These are phyloP conservation scores for Dactylellina sp. DNA, from an alignment of 2,329 filamentous ascomycete genomes.

Conservation along the genomic window DNA sequence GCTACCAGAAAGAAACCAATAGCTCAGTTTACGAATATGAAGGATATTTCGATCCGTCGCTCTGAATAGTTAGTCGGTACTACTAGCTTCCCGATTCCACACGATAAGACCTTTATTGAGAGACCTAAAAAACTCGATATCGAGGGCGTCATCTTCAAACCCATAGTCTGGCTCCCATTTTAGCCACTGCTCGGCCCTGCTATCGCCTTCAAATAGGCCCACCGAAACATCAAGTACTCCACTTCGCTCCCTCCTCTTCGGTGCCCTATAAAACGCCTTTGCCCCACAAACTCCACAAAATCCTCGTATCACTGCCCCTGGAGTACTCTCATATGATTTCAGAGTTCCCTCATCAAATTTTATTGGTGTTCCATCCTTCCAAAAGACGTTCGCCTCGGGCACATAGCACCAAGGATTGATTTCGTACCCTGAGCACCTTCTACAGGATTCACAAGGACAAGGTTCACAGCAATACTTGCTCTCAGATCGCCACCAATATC, in stretches of 20 bases:
- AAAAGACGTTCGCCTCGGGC: slow-evolving; percentile 30
- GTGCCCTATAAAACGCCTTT: slow-evolving; percentile 39
- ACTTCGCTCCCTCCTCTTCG: slow-evolving; percentile 9
- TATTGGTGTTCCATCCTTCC: slow-evolving; percentile 38
- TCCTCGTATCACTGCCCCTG: slow-evolving; percentile 19
- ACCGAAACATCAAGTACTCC: slow-evolving; percentile 35
- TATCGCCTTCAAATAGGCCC: slow-evolving; percentile 31
- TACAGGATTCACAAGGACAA: slow-evolving; percentile 46
- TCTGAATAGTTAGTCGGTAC: neutral
- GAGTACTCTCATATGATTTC: slow-evolving; percentile 47
- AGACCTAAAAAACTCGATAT: slow-evolving; percentile 21
- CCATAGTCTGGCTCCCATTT: slow-evolving; percentile 30
- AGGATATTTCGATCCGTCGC: neutral
- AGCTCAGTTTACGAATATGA: no score
- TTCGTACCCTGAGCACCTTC: slow-evolving; percentile 43
- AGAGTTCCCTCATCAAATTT: slow-evolving; percentile 37
- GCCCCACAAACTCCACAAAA: slow-evolving; percentile 49
- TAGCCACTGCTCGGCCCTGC: slow-evolving; percentile 38
- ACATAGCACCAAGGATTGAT: slow-evolving; percentile 33
- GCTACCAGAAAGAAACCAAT: no score
- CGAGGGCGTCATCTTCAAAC: slow-evolving; percentile 34
- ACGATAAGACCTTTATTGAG: slow-evolving; percentile 29
- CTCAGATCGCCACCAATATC: slow-evolving; percentile 21
- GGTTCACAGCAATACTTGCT: slow-evolving; percentile 14
- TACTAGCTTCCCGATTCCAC: slow-evolving; percentile 25